A percentile compares a stretch with the other conserved stretches of the same genome.
Evolutionary conservation across 345 rosid species (phyloP).

Genomic region (Orychophragmus violaceus): DNA sequence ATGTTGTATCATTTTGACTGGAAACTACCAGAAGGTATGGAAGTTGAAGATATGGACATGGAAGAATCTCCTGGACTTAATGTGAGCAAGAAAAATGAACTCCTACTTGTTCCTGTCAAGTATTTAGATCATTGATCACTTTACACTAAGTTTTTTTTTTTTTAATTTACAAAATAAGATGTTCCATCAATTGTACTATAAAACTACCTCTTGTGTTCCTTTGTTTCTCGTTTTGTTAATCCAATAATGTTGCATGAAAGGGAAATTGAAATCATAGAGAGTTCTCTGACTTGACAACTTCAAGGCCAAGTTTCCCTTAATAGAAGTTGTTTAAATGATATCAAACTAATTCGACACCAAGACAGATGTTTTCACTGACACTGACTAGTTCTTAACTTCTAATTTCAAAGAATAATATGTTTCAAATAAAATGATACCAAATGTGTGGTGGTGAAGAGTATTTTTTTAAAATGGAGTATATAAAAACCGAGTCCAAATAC

Average conservation of each 20-base stretch:
- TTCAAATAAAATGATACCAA: too few relatives aligned
- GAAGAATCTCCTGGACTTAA: conserved; percentile 34
- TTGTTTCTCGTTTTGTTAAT: background rate
- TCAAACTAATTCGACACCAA: background rate
- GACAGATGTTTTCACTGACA: background rate
- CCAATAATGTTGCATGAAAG: background rate
- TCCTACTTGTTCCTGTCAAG: conserved; percentile 31
- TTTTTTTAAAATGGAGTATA: too few relatives aligned
- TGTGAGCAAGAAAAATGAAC: conserved; percentile 23
- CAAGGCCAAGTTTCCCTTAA: background rate
- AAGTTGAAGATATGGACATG: conserved; percentile 28
- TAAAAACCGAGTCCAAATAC: too few relatives aligned
- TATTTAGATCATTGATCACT: background rate
- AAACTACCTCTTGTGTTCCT: background rate
- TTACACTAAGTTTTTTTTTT: background rate
- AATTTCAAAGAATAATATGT: too few relatives aligned
- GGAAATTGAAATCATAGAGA: background rate
- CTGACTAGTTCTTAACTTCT: too few relatives aligned
- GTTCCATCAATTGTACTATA: background rate
- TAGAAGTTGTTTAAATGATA: background rate
- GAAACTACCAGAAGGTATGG: conserved; percentile 34
- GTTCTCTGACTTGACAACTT: background rate
- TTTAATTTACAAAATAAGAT: background rate
- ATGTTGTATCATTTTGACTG: conserved; percentile 38
- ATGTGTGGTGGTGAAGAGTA: too few relatives aligned